Evolutionary conservation across 1,284 basidiomycete species (phyloP).

Genomic region (Sporisorium iseilematis-ciliati): DNA sequence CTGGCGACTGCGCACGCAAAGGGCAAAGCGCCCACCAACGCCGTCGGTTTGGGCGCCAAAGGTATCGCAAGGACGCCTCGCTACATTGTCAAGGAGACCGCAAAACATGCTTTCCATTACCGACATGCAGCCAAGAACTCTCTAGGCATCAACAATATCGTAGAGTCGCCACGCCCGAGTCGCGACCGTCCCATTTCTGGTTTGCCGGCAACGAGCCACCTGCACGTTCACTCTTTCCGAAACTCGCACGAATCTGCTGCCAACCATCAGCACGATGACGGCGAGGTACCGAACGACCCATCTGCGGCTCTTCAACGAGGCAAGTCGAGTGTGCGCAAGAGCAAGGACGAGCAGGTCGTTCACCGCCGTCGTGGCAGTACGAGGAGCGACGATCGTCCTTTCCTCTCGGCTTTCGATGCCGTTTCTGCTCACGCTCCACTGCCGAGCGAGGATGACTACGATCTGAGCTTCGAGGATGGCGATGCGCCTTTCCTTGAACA

Average conservation of each 20-base stretch:
- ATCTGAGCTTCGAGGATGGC: slow-evolving; percentile 55
- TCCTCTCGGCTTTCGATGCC: slow-evolving; percentile 62
- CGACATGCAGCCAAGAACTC: slow-evolving; percentile 44
- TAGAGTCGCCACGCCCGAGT: slow-evolving; percentile 26
- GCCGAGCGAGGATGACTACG: slow-evolving; percentile 50
- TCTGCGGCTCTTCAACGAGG: slow-evolving; percentile 10
- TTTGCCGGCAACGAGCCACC: slow-evolving; percentile 36
- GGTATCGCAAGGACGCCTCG: slow-evolving; percentile 52
- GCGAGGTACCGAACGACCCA: slow-evolving; percentile 31
- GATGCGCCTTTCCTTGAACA: slow-evolving; percentile 49
- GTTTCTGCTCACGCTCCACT: slow-evolving; percentile 59
- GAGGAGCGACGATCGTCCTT: slow-evolving; percentile 55
- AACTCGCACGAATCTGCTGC: slow-evolving; percentile 25
- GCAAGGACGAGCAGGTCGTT: slow-evolving; percentile 22
- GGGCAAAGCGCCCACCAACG: slow-evolving; percentile 39
- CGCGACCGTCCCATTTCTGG: slow-evolving; percentile 33
- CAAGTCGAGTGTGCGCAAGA: slow-evolving; percentile 23
- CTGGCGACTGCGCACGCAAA: slow-evolving; percentile 44
- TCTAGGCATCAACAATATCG: slow-evolving; percentile 35
- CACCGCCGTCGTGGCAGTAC: slow-evolving; percentile 38
- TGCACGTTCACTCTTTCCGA: slow-evolving; percentile 29
- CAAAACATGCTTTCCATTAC: slow-evolving; percentile 51
- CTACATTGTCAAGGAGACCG: slow-evolving; percentile 36
- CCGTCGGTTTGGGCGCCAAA: slow-evolving; percentile 50
- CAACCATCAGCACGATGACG: slow-evolving; percentile 23